Percentiles rank a stretch among this genome's conserved stretches.
Conservation (phyloP, 139 green algal genomes). For the Closterium sp. region DNA sequence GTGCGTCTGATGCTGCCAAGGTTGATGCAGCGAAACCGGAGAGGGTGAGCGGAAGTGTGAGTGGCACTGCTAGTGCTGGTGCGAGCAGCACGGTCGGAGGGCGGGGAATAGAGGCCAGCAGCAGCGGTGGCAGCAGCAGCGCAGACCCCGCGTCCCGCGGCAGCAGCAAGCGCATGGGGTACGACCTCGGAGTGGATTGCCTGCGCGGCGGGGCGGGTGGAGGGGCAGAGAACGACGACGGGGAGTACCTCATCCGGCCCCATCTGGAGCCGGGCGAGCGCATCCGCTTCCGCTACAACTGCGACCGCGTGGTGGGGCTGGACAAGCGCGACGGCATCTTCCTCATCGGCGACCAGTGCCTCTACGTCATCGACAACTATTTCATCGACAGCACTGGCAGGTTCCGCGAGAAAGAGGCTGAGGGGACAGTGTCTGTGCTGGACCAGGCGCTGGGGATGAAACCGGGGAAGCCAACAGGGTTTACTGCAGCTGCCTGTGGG, state of each 20-base stretch:
- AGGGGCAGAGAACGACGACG: slow-evolving; percentile 36
- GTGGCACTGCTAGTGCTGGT: background rate
- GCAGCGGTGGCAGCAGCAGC: background rate
- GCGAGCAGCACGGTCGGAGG: background rate
- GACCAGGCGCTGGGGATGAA: slow-evolving; percentile 42
- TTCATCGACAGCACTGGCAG: slow-evolving; percentile 20
- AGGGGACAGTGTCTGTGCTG: slow-evolving; percentile 37
- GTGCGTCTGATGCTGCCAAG: background rate
- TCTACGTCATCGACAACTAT: slow-evolving; percentile 48
- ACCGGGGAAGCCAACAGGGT: background rate
- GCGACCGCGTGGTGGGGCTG: slow-evolving; percentile 43
- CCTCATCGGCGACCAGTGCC: slow-evolving; percentile 42
- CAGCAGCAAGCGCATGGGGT: background rate
- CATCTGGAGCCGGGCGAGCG: slow-evolving; percentile 39
- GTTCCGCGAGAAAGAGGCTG: slow-evolving; percentile 43
- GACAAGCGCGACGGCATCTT: slow-evolving; percentile 49
- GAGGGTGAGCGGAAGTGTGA: background rate
- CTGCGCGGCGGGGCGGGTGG: background rate
- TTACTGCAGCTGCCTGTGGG: background rate
- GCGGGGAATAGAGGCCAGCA: background rate
- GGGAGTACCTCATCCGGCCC: slow-evolving; percentile 47
- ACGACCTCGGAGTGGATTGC: background rate
- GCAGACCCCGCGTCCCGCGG: background rate
- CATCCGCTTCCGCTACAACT: slow-evolving; percentile 40
- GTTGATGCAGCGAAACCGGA: background rate